Conservation (phyloP, 169 alveolate species). For the Eimeria praecox region DNA sequence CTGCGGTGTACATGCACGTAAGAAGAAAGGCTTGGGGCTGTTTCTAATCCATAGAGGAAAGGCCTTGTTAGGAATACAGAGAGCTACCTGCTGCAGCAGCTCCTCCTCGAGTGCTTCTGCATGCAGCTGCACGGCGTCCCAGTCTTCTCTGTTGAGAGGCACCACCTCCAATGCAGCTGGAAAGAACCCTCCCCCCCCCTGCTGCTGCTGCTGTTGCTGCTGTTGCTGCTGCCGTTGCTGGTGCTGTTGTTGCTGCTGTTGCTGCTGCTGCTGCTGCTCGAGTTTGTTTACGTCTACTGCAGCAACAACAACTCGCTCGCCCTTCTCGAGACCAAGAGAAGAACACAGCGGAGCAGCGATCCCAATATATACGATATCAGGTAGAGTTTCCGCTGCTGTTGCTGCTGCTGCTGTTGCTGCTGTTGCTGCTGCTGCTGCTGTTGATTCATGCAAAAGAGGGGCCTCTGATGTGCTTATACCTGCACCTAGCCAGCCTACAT, state of each 20-base stretch:
- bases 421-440: constrained; percentile 64
- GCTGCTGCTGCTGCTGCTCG: constrained; percentile 63
- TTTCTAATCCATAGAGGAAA: constrained; percentile 69
- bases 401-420: constrained; percentile 43
- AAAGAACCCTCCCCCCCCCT: background rate
- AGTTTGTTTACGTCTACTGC: constrained; percentile 41
- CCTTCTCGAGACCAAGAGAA: constrained; percentile 1
- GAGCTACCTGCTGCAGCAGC: constrained; percentile 74
- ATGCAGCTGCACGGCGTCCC: constrained; percentile 82
- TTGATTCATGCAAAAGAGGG: constrained; percentile 1
- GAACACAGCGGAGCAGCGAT: constrained; percentile 43
- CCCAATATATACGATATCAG: background rate
- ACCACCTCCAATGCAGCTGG: constrained; percentile 48
- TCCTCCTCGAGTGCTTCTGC: constrained; percentile 53
- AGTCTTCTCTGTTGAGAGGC: constrained; percentile 66
- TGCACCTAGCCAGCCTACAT: constrained; percentile 71
- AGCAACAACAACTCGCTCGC: constrained; percentile 52
- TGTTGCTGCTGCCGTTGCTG: constrained; percentile 66
- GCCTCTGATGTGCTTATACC: constrained; percentile 30
- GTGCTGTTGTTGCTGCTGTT: constrained; percentile 45
- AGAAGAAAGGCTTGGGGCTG: constrained; percentile 44
- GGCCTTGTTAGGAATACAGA: constrained; percentile 55
- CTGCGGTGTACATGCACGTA: constrained; percentile 62
- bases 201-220: constrained; percentile 60
- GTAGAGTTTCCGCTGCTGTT: background rate